Evolutionary conservation across 495 filamentous ascomycete genomes (phyloP).

Genomic region (Aspergillus nanangensis): DNA sequence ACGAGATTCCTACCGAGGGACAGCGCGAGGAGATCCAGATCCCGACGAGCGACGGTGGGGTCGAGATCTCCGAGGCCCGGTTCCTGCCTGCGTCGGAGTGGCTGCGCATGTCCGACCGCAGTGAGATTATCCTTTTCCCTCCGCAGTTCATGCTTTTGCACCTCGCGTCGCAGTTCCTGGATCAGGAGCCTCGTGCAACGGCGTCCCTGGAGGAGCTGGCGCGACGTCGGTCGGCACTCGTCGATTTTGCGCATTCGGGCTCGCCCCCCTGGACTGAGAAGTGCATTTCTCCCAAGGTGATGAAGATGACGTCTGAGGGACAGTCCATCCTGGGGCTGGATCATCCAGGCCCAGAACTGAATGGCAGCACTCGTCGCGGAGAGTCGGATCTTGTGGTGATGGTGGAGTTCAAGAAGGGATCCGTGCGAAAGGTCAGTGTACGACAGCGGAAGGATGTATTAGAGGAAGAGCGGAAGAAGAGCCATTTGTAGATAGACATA

Average conservation of each 20-base stretch:
- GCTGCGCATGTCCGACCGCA: conserved; percentile 54
- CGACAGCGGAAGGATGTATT: conserved; percentile 48
- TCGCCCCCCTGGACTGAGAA: conserved; percentile 72
- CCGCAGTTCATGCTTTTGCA: conserved; percentile 81
- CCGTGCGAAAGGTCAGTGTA: conserved; percentile 51
- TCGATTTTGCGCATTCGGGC: conserved; percentile 51
- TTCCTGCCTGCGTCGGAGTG: conserved; percentile 68
- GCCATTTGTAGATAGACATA: conserved; percentile 21
- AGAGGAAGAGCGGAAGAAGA: conserved; percentile 21
- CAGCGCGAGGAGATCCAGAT: conserved; percentile 40
- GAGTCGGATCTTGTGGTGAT: conserved; percentile 71
- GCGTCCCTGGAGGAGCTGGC: conserved; percentile 38
- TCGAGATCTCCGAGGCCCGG: conserved; percentile 78
- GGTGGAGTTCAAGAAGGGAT: conserved; percentile 57
- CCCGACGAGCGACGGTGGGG: conserved; percentile 76
- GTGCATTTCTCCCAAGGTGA: conserved; percentile 63
- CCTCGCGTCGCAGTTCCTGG: conserved; percentile 59
- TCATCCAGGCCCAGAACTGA: conserved; percentile 67
- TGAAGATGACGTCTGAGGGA: conserved; percentile 54
- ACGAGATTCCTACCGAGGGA: conserved; percentile 28
- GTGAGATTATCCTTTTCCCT: conserved; percentile 80
- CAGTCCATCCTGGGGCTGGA: conserved; percentile 63
- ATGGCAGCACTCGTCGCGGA: conserved; percentile 56
- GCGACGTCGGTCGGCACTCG: conserved; percentile 46
- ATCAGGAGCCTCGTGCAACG: conserved; percentile 28